Percentiles rank a stretch among this genome's conserved stretches.
Evolutionary conservation across 108 stramenopile species (phyloP).

Genomic region (Cylindrotheca fusiformis): DNA sequence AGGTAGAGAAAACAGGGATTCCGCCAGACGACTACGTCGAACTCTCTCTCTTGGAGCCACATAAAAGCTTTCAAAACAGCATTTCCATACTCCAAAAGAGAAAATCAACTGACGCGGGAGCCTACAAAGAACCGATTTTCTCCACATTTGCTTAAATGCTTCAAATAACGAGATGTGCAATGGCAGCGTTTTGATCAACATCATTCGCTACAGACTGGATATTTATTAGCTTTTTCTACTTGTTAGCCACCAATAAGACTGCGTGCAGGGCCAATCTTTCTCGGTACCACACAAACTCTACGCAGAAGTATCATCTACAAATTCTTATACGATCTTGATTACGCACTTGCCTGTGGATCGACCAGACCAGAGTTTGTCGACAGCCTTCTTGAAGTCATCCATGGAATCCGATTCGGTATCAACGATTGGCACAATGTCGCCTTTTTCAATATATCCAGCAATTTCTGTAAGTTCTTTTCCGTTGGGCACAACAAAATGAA

Average conservation of each 20-base stretch:
- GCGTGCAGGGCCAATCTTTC: no score
- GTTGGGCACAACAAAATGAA: conserved; percentile 7
- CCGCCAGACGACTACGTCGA: conserved; percentile 56
- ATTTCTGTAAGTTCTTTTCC: conserved; percentile 10
- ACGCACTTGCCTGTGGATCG: conserved; percentile 19
- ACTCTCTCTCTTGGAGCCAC: conserved; percentile 70
- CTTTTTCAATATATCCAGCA: conserved; percentile 1
- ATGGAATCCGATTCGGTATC: conserved; percentile 15
- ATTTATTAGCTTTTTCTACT: no score
- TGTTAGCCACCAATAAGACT: no score
- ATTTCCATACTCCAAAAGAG: conserved; percentile 77
- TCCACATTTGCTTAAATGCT: conserved; percentile 59
- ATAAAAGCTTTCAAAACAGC: conserved; percentile 77
- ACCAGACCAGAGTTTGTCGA: no score
- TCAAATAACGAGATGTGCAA: conserved; percentile 1
- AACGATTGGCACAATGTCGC: conserved; percentile 10
- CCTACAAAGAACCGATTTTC: conserved; percentile 64
- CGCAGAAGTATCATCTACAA: no score
- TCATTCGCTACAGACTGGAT: no score
- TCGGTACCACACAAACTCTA: no score
- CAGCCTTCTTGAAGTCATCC: no score
- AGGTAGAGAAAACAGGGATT: conserved; percentile 54
- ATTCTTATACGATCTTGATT: no score
- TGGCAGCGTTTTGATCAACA: no score
- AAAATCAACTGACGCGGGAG: conserved; percentile 4